Percentiles rank a stretch among this genome's conserved stretches.
phyloP scores from a whole-genome alignment of 768 basidiomycete genomes.

The Kwoniella dendrophila region DNA sequence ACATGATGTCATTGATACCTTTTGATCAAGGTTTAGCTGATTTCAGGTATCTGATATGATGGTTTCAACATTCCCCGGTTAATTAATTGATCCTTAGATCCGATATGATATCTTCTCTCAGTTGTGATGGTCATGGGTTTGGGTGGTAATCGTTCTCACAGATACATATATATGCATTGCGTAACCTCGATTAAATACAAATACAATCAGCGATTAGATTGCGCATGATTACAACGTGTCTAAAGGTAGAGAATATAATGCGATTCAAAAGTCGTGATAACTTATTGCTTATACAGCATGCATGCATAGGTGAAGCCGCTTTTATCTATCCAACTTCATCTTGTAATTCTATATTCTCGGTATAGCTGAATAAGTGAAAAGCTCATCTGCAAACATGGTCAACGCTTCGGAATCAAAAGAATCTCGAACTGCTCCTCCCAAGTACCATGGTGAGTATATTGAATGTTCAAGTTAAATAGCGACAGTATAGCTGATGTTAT shows the following conservation, averaged over 20 bases:
- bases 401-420: conserved; percentile 4
- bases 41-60: not conserved
- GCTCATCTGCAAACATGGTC: conserved; percentile 2
- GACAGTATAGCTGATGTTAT: not conserved
- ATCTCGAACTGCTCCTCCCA: conserved; percentile 27
- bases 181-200: no score
- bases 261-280: no score
- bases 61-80: conserved; percentile 11
- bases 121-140: not conserved
- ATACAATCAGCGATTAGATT: no score
- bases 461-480: not conserved
- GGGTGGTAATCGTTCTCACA: conserved; percentile 5
- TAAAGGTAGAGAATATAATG: no score
- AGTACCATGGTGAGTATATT: conserved; percentile 46
- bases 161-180: no score
- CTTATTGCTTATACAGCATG: no score
- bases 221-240: no score
- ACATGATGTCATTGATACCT: conserved; percentile 6
- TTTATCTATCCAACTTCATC: no score
- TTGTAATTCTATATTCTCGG: no score
- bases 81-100: not conserved
- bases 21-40: no score
- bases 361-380: not conserved
- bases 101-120: not conserved
- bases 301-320: no score